Base-by-base conservation (phyloP, 2,329 filamentous ascomycete genomes). In the Gremmenia infestans region DNA sequence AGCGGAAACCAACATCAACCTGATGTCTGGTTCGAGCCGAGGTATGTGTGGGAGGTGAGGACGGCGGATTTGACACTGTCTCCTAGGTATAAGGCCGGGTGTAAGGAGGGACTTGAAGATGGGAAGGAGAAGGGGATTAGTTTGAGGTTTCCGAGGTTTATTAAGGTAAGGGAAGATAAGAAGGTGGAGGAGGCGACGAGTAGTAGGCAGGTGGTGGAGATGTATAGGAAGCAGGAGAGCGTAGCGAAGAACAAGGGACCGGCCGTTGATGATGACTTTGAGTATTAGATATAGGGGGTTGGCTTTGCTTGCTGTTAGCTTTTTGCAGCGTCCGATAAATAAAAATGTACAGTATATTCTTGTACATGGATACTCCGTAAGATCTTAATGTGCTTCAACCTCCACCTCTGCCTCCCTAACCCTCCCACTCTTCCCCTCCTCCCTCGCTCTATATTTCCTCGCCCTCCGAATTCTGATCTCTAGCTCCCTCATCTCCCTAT, bases 21-120 rank as follows among this genome's bases (percentile, higher is more conserved):
- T 1, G 94, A 99, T 71, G 91, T 99, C 39, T 99, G 94, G 94
- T 94, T 99, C 70, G 94, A 99, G 78, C 90, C 94, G 14, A 85
- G 86, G 43, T 87, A 88, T 66, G 94, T 99, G 1, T 99, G 94
- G 94, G 94, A 99, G 74, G 92, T 99, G 64, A 96, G 93, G 77
- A 96, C 93, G 12, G 94, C 94, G 1, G 94, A 99, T 76, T 73
- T 99, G 65, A 97, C 94, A 1, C 81, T 99, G 22, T 93, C 88
- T 64, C 94, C 94, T 25, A 80, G 92, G 40, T 99, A 99, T 74
- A 91, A 92, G 73, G 94, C 94, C n/a, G 94, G 89, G 0, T 83
- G 83, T 48, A 85, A 87, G 64, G 90, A 95, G 69, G 85, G 92
- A 6, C 80, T 89, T n/a, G 88, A 89, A 56, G 80, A 81, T 0